Base-by-base conservation (phyloP, 805 yeast genomes). In the Monosporozyma unispora region DNA sequence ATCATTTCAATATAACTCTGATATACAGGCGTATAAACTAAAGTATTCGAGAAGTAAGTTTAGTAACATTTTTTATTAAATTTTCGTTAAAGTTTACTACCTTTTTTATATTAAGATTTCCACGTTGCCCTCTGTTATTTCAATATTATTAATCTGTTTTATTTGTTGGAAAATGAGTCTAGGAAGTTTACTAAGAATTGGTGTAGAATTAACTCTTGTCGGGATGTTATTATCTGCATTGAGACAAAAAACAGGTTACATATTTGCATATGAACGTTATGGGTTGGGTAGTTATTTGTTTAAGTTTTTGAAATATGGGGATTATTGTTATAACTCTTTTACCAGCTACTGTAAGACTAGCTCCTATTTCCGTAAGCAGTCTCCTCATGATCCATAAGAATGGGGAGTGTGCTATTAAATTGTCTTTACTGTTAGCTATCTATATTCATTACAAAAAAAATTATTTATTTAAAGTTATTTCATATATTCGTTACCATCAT, bases 141-240 rank as follows among this genome's bases (percentile, higher is more conserved):
- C 14, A 1, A 18, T 39, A 2, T 19, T 14, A 12, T 12, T 18
- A 7, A 10, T 38, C 23, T 37, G 27, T 22, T 44, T 25, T 44
- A 12, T 16, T 18, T 31, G 29, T 9, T 21, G 42, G 42, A 39
- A 39, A 14, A 58, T 58, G 62, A 40, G 55, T 28, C 11, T 58
- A 11, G 47, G 50, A 12, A 50, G 56, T 44, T 16, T 49, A 64
- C 44, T 84, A 10, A 96, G 88, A 67, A 78, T 79, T 57, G 78
- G 91, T 0, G 59, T 88, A 49, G 97, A 90, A 62, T 74, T 89
- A 54, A 79, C 90, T 3, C 71, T 90, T 50, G 70, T 87, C 8
- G 86, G 96, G 2, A 79, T 93, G 63, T 72, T 90, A 12, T 70
- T 91, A 42, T 96, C 97, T 0, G 96, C 96, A 3, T 76, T 90